Base-by-base conservation (phyloP, 2,329 filamentous ascomycete genomes). In the Verruconis gallopava region DNA sequence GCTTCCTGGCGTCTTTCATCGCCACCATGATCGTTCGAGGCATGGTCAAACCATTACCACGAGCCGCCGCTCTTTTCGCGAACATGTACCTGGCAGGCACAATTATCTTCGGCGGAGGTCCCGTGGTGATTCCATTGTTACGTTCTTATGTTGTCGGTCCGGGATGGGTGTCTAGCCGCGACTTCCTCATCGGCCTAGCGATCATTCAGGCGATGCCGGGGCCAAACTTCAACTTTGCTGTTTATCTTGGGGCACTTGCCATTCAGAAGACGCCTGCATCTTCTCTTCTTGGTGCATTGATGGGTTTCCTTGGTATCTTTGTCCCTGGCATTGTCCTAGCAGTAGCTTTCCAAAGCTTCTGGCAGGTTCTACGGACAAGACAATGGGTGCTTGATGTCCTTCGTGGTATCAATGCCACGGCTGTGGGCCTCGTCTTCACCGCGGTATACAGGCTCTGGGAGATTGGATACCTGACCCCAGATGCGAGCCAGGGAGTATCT, bases 21-120 rank as follows among this genome's bases (percentile, higher is more conserved):
- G 50, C 61, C 2, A 53, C 81, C 17, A 70, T 83, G 54, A 62
- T 72, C 13, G 25, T 67, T 54, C 57, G 66, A 52, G 46, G 58
- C 60, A 37, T 60, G 2, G 37, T 69, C 9, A 44, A 57, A 1
- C 33, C 53, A 6, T 59, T 58, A 0, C 64, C 73, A 0, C 58
- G 75, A 0, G 57, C 69, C 0, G 75, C 75, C 49, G 64, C 70
- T 37, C 67, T 85, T 17, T 85, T 85, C 50, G 67, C 77, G 4
- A 85, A 82, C 55, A 72, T 85, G 60, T 84, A 79, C 51, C 73
- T 85, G 0, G 81, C 80, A 0, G 81, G 80, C 0, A 85, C 80
- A 2, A 65, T 67, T 46, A 67, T 67, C 46, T 66, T 67, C 48
- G 64, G 63, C 21, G 64, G 63, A 25, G 63, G 63, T 0, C 64